phyloP scores from a whole-genome alignment of 1,284 basidiomycete species.

The Moesziomyces sp. region DNA sequence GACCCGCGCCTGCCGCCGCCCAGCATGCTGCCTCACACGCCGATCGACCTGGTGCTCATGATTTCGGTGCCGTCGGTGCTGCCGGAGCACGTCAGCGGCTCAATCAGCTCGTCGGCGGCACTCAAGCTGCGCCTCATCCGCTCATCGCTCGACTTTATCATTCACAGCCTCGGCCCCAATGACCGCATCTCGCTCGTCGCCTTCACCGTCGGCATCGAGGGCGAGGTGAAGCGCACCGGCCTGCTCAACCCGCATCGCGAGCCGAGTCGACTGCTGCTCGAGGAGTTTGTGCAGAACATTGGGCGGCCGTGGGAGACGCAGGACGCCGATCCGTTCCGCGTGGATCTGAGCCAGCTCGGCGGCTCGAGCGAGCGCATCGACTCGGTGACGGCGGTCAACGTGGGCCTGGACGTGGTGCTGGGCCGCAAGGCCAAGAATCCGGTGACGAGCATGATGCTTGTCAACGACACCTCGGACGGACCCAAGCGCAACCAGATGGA shows the following conservation, averaged over 20 bases:
- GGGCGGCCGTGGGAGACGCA: slow-evolving; percentile 55
- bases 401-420: slow-evolving; percentile 82
- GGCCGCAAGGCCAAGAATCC: slow-evolving; percentile 92
- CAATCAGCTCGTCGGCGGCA: slow-evolving; percentile 79
- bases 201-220: slow-evolving; percentile 53
- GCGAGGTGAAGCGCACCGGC: slow-evolving; percentile 55
- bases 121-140: slow-evolving; percentile 62
- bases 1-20: slow-evolving; percentile 60
- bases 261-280: slow-evolving; percentile 39
- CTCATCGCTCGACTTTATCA: slow-evolving; percentile 60
- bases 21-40: slow-evolving; percentile 76
- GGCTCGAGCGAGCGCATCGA: slow-evolving; percentile 59
- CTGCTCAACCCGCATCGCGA: slow-evolving; percentile 53
- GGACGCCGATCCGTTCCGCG: slow-evolving; percentile 51
- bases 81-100: slow-evolving; percentile 64
- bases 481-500: slow-evolving; percentile 98
- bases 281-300: slow-evolving; percentile 54
- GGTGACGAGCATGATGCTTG: slow-evolving; percentile 86
- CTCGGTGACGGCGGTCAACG: slow-evolving; percentile 61
- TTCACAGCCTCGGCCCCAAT: slow-evolving; percentile 55
- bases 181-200: slow-evolving; percentile 60
- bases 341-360: slow-evolving; percentile 54
- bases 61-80: slow-evolving; percentile 77
- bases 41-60: slow-evolving; percentile 90
- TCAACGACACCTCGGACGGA: slow-evolving; percentile 89